These are phyloP conservation scores for Fusarium siculi DNA, from an alignment of 2,329 filamentous ascomycete species.

Conservation along the genomic window DNA sequence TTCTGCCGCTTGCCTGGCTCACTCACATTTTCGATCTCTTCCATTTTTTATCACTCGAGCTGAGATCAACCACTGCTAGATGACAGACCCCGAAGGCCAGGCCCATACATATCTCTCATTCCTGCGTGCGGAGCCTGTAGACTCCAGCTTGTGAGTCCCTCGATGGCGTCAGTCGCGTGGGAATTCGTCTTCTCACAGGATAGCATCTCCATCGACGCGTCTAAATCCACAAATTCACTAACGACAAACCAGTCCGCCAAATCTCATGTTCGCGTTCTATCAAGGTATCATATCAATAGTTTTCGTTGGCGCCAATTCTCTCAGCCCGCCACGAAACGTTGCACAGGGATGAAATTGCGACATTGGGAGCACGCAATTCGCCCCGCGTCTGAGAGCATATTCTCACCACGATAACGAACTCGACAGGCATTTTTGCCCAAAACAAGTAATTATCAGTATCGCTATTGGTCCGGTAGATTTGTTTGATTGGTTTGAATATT, in stretches of 20 bases:
- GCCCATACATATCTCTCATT: fast-evolving
- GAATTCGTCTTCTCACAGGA: not conserved
- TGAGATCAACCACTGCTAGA: not conserved
- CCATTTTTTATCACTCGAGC: fast-evolving
- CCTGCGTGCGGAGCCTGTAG: fast-evolving
- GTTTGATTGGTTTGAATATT: not conserved
- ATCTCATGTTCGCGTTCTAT: fast-evolving
- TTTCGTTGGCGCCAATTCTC: not conserved
- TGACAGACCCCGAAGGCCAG: fast-evolving
- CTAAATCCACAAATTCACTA: not conserved
- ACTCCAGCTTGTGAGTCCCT: fast-evolving
- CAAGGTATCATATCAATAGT: not conserved
- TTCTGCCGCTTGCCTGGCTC: fast-evolving
- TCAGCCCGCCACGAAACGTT: not conserved
- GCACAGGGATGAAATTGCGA: not conserved
- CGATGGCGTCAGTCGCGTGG: not conserved
- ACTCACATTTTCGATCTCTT: not conserved
- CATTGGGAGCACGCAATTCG: not conserved
- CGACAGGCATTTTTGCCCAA: not conserved
- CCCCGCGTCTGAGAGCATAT: not conserved
- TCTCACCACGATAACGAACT: not conserved
- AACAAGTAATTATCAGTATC: not conserved
- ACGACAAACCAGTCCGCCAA: fast-evolving
- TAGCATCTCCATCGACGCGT: fast-evolving
- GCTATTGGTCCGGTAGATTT: fast-evolving